These are phyloP conservation scores for Apiotrichum akiyoshidainum DNA, from an alignment of 1,284 basidiomycete species.

Conservation along the genomic window DNA sequence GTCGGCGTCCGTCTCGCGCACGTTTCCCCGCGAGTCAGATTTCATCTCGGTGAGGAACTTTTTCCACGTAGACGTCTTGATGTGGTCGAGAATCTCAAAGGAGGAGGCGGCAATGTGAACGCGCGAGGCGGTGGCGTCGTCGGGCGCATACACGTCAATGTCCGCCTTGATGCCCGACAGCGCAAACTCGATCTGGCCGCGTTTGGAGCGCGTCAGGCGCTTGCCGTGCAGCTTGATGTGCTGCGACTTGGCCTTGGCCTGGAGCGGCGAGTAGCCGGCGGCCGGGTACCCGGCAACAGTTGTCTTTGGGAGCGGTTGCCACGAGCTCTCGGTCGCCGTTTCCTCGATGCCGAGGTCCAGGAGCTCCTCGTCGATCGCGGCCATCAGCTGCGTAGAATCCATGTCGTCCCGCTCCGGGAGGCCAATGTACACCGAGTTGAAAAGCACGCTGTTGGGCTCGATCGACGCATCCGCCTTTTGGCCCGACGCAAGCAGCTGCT, in stretches of 20 bases:
- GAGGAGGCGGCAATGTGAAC: conserved; percentile 65
- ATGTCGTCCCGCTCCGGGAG: conserved; percentile 65
- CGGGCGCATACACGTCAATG: conserved; percentile 62
- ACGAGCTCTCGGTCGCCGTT: conserved; percentile 70
- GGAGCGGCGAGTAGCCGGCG: conserved; percentile 30
- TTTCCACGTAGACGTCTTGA: conserved; percentile 97
- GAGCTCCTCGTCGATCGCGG: conserved; percentile 86
- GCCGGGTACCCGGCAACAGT: background rate
- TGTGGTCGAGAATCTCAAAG: conserved; percentile 90
- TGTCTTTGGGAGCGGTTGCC: conserved; percentile 65
- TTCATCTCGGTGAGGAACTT: conserved; percentile 87
- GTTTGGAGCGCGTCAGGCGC: conserved; percentile 67
- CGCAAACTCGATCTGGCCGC: conserved; percentile 78
- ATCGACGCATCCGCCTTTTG: conserved; percentile 77
- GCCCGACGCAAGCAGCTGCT: conserved; percentile 88
- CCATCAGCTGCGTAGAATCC: conserved; percentile 72
- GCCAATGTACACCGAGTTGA: conserved; percentile 91
- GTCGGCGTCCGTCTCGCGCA: conserved; percentile 81
- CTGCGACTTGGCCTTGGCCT: conserved; percentile 40
- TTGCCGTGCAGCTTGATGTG: conserved; percentile 34
- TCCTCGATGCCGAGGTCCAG: conserved; percentile 64
- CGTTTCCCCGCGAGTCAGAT: conserved; percentile 74
- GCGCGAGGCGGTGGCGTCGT: conserved; percentile 61
- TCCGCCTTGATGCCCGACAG: conserved; percentile 66
- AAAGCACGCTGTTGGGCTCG: conserved; percentile 67